phyloP scores from a whole-genome alignment of 176 grass and related monocot genomes.

The Alopecurus myosuroides region DNA sequence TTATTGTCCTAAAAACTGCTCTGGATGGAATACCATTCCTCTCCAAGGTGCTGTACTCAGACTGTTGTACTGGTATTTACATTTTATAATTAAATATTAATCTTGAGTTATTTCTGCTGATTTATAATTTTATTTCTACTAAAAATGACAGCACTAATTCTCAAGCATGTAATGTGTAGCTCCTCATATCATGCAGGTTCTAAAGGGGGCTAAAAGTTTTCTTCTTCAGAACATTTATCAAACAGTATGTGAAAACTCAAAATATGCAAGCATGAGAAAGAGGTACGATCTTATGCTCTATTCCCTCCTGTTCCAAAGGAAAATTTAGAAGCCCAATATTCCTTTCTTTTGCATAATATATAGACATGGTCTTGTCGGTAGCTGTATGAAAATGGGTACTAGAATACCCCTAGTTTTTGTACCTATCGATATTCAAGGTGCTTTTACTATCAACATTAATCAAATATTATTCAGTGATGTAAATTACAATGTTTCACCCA shows the following conservation, averaged over 20 bases:
- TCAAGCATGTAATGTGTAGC: constrained; percentile 5
- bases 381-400: neutral
- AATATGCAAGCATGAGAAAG: constrained; percentile 79
- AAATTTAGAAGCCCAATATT: neutral
- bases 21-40: constrained; percentile 90
- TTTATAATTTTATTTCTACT: constrained; percentile 8
- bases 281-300: constrained; percentile 40
- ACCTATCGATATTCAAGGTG: neutral
- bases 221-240: constrained; percentile 87
- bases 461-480: neutral
- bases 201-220: constrained; percentile 88
- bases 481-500: neutral
- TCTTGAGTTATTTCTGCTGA: neutral
- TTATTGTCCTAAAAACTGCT: constrained; percentile 96
- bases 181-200: constrained; percentile 49
- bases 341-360: neutral
- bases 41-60: constrained; percentile 50
- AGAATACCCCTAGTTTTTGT: neutral
- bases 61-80: neutral
- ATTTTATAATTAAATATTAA: constrained; percentile 6
- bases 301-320: constrained; percentile 15
- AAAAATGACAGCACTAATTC: constrained; percentile 8
- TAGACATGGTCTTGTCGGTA: neutral
- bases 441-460: neutral
- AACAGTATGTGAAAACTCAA: constrained; percentile 87